phyloP scores from a whole-genome alignment of 768 basidiomycete genomes.

The Lentinula sp. region DNA sequence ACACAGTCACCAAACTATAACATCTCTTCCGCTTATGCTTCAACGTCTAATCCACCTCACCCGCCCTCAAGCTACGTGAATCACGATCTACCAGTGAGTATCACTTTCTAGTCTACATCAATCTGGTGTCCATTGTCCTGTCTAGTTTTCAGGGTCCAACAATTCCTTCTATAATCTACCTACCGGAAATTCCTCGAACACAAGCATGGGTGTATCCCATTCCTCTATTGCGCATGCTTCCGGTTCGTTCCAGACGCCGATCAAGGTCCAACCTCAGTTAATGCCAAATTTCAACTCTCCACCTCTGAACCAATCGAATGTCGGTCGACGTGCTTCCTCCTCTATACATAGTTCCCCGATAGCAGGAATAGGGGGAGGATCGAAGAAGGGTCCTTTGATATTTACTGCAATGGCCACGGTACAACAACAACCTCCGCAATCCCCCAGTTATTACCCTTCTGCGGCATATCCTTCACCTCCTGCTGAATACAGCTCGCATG shows the following conservation, averaged over 20 bases:
- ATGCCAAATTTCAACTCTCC: background rate
- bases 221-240: background rate
- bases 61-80: background rate
- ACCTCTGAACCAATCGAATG: background rate
- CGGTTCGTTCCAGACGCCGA: background rate
- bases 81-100: background rate
- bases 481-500: slow-evolving; percentile 6
- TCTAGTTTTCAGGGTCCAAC: background rate
- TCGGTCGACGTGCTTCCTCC: background rate
- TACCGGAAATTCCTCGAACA: background rate
- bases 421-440: slow-evolving; percentile 11
- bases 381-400: slow-evolving; percentile 52
- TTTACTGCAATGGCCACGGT: slow-evolving; percentile 50
- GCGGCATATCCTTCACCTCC: slow-evolving; percentile 22
- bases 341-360: background rate
- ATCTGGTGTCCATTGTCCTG: background rate
- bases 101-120: background rate
- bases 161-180: background rate
- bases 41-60: background rate
- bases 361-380: background rate
- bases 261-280: background rate
- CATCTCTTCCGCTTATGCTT: background rate
- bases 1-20: background rate
- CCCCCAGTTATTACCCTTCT: background rate
- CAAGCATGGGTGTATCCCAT: background rate